Percentiles rank a stretch among this genome's conserved stretches.
These are phyloP conservation scores for Monosporascus sp. DNA, from an alignment of 2,329 filamentous ascomycete species.

Conservation along the genomic window DNA sequence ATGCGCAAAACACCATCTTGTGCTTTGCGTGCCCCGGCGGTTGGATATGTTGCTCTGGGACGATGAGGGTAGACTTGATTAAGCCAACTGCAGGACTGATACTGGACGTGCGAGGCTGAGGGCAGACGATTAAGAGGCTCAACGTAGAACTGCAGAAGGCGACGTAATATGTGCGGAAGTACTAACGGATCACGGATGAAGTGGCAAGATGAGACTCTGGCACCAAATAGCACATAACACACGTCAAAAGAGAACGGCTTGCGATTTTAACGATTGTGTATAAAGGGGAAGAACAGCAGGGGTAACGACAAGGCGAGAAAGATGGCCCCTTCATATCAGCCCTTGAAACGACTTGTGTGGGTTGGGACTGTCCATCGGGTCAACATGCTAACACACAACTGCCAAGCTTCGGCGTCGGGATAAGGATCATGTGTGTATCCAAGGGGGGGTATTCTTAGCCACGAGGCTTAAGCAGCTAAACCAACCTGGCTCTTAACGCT, in stretches of 20 bases:
- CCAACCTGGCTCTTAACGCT: not conserved
- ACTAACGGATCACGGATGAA: too few species aligned
- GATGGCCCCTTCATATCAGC: not conserved
- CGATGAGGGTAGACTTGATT: not conserved
- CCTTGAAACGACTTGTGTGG: not conserved
- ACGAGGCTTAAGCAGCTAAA: not conserved
- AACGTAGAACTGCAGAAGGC: too few species aligned
- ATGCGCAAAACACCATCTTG: conserved; percentile 42
- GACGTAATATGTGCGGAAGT: too few species aligned
- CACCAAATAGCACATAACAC: too few species aligned
- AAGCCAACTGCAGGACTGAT: not conserved
- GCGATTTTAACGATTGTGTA: not conserved
- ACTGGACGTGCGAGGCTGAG: not conserved
- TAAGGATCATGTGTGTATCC: not conserved
- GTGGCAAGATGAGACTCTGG: too few species aligned
- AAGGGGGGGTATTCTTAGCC: not conserved
- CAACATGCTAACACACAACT: not conserved
- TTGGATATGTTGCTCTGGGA: not conserved
- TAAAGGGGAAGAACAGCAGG: not conserved
- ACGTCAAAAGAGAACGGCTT: not conserved
- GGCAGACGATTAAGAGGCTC: not conserved
- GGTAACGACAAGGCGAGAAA: not conserved
- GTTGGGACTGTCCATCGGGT: not conserved
- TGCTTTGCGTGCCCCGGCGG: not conserved
- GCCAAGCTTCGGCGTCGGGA: not conserved